Percentiles rank a stretch among this genome's conserved stretches.
Evolutionary conservation across 495 filamentous ascomycete species (phyloP).

Genomic region (Aspergillus sclerotiicarbonarius): DNA sequence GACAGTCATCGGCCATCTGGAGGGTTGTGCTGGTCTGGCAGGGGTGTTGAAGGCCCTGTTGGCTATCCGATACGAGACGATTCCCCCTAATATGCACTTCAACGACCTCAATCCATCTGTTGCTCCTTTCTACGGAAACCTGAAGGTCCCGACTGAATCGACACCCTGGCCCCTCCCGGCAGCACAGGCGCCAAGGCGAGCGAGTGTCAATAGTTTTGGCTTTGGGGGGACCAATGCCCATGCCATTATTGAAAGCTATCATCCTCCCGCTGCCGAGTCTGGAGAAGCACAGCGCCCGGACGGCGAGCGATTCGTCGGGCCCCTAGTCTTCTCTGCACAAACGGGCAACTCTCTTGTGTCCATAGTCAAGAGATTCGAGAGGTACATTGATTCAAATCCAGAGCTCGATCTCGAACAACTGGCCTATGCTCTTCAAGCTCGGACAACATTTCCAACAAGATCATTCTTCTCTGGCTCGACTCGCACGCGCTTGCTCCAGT

Average conservation of each 20-base stretch:
- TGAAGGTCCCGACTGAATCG: conserved; percentile 18
- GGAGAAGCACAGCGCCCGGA: too few relatives aligned
- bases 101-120: background rate
- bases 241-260: conserved; percentile 7
- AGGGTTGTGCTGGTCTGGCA: background rate
- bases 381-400: too few relatives aligned
- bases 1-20: background rate
- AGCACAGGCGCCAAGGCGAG: too few relatives aligned
- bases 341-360: too few relatives aligned
- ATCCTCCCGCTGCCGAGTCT: background rate
- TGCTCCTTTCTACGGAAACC: background rate
- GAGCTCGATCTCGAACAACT: too few relatives aligned
- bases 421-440: too few relatives aligned
- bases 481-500: too few relatives aligned
- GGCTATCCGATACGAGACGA: conserved; percentile 42
- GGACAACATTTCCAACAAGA: too few relatives aligned
- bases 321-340: too few relatives aligned
- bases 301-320: too few relatives aligned
- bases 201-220: conserved; percentile 37
- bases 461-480: too few relatives aligned
- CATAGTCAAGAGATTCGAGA: too few relatives aligned
- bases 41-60: conserved; percentile 47
- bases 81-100: conserved; percentile 26
- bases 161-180: conserved; percentile 34
- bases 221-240: conserved; percentile 32